Base-by-base conservation (phyloP, 1,284 basidiomycete genomes). In the Cryptococcus jaspeensis region DNA sequence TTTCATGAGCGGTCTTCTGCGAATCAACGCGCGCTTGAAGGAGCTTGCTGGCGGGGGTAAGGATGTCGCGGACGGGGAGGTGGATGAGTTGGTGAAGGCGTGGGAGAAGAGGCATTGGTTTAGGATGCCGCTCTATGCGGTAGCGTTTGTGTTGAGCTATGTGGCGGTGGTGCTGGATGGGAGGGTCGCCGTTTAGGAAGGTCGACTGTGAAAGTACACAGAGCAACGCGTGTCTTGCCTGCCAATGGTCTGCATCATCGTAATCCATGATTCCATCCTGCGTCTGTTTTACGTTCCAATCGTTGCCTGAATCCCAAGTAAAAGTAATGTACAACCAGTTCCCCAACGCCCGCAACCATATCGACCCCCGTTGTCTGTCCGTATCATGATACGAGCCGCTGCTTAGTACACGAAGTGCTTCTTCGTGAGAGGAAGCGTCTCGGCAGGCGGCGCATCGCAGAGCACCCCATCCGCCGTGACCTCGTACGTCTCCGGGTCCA, bases 401-500 rank as follows among this genome's bases (percentile, higher is more conserved):
- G 4, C 18, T 23, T 54, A 78, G 55, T 66, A 78, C 3, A 78
- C 54, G 44, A 72, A 76, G 58, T 92, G 90, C 50, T 76, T 80
- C 67, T 82, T 85, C 12, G 84, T 83, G 39, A 96, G 78, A 1
- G 91, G 85, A 40, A 93, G 75, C 25, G 69, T 82, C 52, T 78
- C 80, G n/a, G 92, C 90, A 3, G 92, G 88, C 56, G 81, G 84
- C 0, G 92, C 84, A 68, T 90, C 89, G 71, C 83, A 84, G 56
- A 89, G 76, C 20, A 82, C 84, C 1, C 88, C 91, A 74, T 96
- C 89, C 6, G 90, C 92, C 12, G 78, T 79, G 7, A 96, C 92
- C 58, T 89, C 87, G 74, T 95, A 97, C 53, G 82, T 90, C 80
- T 99, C 95, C 0, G 96, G 90, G 74, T 99, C 91, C 43, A 99